A percentile compares a stretch with the other conserved stretches of the same genome.
Evolutionary conservation across 345 rosid genomes (phyloP).

Genomic region (Streptanthus diversifolius): DNA sequence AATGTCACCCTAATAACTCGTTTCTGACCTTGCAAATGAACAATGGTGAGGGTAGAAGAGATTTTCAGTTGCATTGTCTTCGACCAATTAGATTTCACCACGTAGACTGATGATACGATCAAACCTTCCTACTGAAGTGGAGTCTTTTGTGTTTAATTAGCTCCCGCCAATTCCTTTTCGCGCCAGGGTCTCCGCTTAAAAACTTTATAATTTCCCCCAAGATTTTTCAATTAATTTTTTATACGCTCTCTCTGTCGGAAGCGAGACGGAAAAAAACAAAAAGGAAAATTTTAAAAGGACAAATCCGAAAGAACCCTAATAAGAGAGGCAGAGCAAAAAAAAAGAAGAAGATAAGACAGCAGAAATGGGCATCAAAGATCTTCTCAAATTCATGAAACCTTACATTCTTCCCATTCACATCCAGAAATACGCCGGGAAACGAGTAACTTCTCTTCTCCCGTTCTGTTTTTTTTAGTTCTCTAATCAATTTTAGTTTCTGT

Average conservation of each 20-base stretch:
- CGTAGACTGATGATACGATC: not conserved
- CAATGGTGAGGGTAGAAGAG: not conserved
- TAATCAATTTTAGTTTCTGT: not conserved
- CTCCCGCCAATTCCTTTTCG: slow-evolving; percentile 25
- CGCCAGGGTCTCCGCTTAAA: slow-evolving; percentile 11
- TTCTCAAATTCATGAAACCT: slow-evolving; percentile 86
- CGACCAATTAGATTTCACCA: not conserved
- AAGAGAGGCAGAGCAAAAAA: slow-evolving; percentile 5
- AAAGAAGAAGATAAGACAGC: slow-evolving; percentile 29
- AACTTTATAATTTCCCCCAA: not conserved
- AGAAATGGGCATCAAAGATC: slow-evolving; percentile 81
- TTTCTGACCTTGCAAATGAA: not conserved
- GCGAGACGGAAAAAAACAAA: not conserved
- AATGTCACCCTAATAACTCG: no score
- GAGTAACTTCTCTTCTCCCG: slow-evolving; percentile 39
- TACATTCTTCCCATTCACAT: slow-evolving; percentile 68
- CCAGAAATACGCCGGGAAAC: slow-evolving; percentile 68
- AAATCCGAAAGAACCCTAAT: slow-evolving; percentile 24
- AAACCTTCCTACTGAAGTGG: not conserved
- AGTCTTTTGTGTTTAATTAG: not conserved
- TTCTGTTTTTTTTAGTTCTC: not conserved
- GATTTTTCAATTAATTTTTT: not conserved
- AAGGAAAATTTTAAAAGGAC: not conserved
- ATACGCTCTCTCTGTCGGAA: not conserved
- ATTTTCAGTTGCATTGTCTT: not conserved